Base-by-base conservation (phyloP, 2,329 filamentous ascomycete genomes). In the Knufia petricola region DNA sequence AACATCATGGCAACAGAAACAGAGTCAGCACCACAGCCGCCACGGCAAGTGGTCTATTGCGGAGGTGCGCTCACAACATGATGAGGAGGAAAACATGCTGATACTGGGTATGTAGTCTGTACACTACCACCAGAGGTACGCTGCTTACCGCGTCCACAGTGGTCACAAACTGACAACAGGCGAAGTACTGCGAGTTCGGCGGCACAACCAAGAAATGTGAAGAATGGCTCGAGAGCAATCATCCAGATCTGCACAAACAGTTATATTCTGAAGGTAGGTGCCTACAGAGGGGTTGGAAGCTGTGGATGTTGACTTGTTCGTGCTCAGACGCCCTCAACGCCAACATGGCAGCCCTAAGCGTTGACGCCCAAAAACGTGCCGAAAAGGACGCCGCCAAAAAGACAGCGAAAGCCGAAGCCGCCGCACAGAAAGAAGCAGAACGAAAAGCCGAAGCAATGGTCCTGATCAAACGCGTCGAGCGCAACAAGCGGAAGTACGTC, bases 311-410 rank as follows among this genome's bases (percentile, higher is more conserved):
- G 9, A 17, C 48, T 42, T 31, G 4, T 36, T 21, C 34, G 7
- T 7, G 3, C 53, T n/a, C 60, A 86, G 86, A 89, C 71, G 84
- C 86, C 13, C 72, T 95, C 55, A 82, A 84, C 67, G 85, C 86
- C 54, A 87, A 88, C 59, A 84, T 94, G 46, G 84, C 87, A 47
- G 81, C 85, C 30, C 82, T 98, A 56, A 92, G 86, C 46, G 72
- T 96, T 63, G 87, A 92, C 55, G 90, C 88, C 45, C 88, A 94
- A 67, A 90, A 95, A 72, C 85, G 90, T 60, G 90, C 89, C 48
- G 88, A 87, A 55, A 95, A 95, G 68, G 92, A 98, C 67, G 88
- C 90, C 28, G 83, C 87, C 61, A 98, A 96, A 76, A 96, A 98
- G 71, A 85, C 90, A 31, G 87, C 88, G 50, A 95, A 95, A 72